Base-by-base conservation (phyloP, 768 basidiomycete genomes). In the Xerocomus brunneocitrinus region DNA sequence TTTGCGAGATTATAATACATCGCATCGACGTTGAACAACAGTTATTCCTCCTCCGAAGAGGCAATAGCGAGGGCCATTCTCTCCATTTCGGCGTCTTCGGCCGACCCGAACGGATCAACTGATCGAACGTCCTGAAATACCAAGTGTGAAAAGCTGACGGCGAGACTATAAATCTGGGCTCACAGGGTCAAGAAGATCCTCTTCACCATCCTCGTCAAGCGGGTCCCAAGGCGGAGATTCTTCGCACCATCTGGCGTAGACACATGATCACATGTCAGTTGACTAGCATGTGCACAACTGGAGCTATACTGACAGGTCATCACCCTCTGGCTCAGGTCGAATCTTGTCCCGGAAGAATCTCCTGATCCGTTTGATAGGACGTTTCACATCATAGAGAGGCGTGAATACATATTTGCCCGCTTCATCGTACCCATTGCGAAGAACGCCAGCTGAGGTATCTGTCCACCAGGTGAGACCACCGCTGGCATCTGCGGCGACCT, bases 191-290 rank as follows among this genome's bases (percentile, higher is more conserved):
- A 63, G 49, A 2, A 30, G 52, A 43, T 67, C 67, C 34, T 67
- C 60, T 2, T 5, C 48, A 8, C 65, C 65, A 2, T 69, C 65
- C 28, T 60, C 60, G 10, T 67, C 60, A 13, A 67, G 60, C 1
- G 65, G 65, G 3, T 62, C 58, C 66, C 67, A 69, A 16, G 66
- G 67, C 3, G 55, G 42, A 7, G 28, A 9, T 28, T 53, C 60
- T 19, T 35, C 27, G 47, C 32, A 45, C 66, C 66, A 67, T 10
- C 66, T 69, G 27, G 8, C 12, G 8, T 22, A 19, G 32, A 40
- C n/a, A 12, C 9, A 32, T 5, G 28, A 19, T 22, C 7, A 22
- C 27, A n/a, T 13, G 27, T 58, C 42, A 54, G 14, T 40, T 16
- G 28, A 28, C 10, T 24, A n/a, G 24, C 3, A 8, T 4, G 27